Base-by-base conservation (phyloP, 177 flowering plant genomes). In the Vitis hybrid region DNA sequence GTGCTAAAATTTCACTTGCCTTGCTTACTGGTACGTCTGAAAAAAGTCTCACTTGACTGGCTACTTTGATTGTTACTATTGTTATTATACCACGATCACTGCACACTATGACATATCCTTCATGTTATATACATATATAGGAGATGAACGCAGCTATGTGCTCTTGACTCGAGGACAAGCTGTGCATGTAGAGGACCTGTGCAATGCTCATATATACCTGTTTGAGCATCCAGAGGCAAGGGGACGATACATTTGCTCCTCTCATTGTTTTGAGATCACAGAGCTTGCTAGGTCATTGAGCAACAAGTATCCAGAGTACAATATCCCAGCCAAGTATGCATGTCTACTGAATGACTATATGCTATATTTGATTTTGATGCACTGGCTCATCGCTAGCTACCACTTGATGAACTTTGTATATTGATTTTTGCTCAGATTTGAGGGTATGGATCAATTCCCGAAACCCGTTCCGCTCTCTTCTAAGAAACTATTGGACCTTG, bases 151-250 rank as follows among this genome's bases (percentile, higher is more conserved):
- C 11, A 74, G 70, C n/a, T 79, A 76, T 66, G 44, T 64, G 10
- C 67, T 76, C 18, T 71, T 79, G 17, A 63, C 59, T 71, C 75
- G 70, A 71, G 66, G 74, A 1, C 73, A 70, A 11, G 71, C 11
- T 52, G 81, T 78, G 59, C 81, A 79, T 68, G 12, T 79, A 17
- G 81, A 79, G 65, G 81, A 79, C 68, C 59, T 75, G 2, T 68
- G 71, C 20, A 75, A 64, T 65, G 70, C 78, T 60, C 78, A 75
- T 54, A 79, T 79, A 22, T 72, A 66, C 76, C 38, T 79, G 49
- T 72, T 44, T 50, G 78, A 78, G 59, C 55, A 68, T 17, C 75
- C 81, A 14, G 65, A 63, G 8, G 75, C 78, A 9, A 22, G 68
- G 12, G 81, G 81, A 44, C 66, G 81, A 53, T 78, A 71, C 57